Evolutionary conservation across 306 rosid species (phyloP).

Genomic region (Pyrus betulifolia): DNA sequence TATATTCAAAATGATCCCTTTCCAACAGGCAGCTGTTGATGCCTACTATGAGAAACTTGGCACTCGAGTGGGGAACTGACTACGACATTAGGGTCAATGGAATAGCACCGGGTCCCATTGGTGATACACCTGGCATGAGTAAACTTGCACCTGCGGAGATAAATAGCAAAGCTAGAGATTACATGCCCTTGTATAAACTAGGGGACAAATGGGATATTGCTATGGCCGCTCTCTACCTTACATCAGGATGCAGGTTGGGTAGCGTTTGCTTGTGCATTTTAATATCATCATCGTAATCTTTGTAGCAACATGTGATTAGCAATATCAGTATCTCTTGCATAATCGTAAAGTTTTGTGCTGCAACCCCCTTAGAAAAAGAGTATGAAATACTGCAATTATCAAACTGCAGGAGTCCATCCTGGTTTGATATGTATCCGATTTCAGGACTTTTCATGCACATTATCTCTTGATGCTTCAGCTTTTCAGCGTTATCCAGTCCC

Average conservation of each 20-base stretch:
- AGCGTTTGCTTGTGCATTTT: background rate
- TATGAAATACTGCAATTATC: background rate
- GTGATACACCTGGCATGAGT: conserved; percentile 81
- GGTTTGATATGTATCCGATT: background rate
- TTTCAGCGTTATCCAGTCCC: background rate
- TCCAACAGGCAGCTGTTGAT: conserved; percentile 84
- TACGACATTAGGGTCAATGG: conserved; percentile 89
- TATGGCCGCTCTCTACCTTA: conserved; percentile 81
- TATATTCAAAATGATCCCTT: background rate
- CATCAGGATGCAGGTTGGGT: conserved; percentile 80
- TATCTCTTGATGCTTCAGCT: background rate
- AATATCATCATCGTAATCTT: background rate
- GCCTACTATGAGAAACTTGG: conserved; percentile 90
- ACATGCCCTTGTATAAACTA: conserved; percentile 52
- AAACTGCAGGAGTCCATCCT: background rate
- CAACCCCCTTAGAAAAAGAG: background rate
- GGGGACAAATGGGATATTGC: conserved; percentile 99
- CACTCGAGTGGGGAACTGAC: conserved; percentile 94
- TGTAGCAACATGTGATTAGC: background rate
- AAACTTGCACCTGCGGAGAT: conserved; percentile 77
- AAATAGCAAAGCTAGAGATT: conserved; percentile 33
- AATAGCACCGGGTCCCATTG: conserved; percentile 90
- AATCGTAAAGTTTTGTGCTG: background rate
- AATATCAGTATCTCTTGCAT: background rate
- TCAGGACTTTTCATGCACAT: background rate